These are phyloP conservation scores for Calvatia gigantea DNA, from an alignment of 768 basidiomycete genomes.

Conservation along the genomic window DNA sequence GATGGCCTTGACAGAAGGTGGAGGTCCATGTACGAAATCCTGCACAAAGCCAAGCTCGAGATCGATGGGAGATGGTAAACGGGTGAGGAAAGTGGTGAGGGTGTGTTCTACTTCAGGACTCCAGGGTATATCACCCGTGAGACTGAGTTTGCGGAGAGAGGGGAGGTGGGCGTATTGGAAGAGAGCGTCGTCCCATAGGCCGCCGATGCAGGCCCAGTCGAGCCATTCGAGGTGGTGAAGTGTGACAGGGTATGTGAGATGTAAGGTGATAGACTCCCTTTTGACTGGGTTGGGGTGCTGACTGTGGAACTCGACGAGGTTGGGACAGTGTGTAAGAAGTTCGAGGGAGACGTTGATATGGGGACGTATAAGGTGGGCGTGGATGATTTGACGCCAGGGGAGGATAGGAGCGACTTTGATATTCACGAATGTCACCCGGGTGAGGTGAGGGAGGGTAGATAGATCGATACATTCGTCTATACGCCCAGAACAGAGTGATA, in stretches of 20 bases:
- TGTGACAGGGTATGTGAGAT: neutral
- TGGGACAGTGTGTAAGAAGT: neutral
- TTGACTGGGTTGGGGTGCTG: conserved; percentile 4
- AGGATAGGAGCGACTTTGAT: conserved; percentile 5
- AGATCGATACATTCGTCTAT: neutral
- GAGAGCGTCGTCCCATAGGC: conserved; percentile 9
- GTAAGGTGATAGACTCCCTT: neutral
- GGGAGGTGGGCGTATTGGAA: conserved; percentile 3
- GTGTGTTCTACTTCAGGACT: conserved; percentile 1
- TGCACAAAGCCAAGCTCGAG: conserved; percentile 3
- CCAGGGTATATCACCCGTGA: conserved; percentile 2
- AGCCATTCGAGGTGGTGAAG: conserved; percentile 4
- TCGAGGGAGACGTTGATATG: conserved; percentile 8
- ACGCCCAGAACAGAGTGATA: conserved; percentile 2
- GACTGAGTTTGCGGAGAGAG: neutral
- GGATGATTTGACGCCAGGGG: conserved; percentile 1
- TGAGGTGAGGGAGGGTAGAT: neutral
- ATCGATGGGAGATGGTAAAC: neutral
- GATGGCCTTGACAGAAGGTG: neutral
- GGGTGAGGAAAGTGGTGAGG: neutral
- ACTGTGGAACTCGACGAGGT: conserved; percentile 5
- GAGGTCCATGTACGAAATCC: neutral
- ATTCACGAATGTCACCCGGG: neutral
- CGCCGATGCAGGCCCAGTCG: neutral
- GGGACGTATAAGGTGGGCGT: neutral